phyloP scores from a whole-genome alignment of 192 early-diverging fungal species.

The Mortierella claussenii region DNA sequence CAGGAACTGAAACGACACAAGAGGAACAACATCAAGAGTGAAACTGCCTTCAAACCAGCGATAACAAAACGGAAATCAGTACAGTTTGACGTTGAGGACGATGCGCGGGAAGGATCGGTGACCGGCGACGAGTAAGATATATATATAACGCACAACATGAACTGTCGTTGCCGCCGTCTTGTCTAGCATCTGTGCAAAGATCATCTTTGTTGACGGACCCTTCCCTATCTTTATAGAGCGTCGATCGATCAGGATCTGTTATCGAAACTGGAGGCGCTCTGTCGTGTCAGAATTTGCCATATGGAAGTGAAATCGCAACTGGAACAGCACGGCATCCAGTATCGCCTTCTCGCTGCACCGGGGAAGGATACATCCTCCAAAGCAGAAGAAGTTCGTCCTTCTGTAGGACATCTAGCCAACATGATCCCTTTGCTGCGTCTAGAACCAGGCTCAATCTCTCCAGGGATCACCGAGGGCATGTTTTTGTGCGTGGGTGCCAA shows the following conservation, averaged over 20 bases:
- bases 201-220: no score
- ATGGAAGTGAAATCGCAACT: slow-evolving; percentile 28
- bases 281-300: slow-evolving; percentile 36
- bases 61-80: slow-evolving; percentile 39
- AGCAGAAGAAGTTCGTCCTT: background rate
- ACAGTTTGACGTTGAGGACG: slow-evolving; percentile 37
- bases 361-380: background rate
- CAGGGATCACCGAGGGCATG: slow-evolving; percentile 22
- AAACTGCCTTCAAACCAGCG: background rate
- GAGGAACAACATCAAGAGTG: background rate
- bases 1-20: slow-evolving; percentile 25
- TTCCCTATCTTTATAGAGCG: slow-evolving; percentile 5
- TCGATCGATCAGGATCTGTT: slow-evolving; percentile 43
- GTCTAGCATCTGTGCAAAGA: background rate
- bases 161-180: background rate
- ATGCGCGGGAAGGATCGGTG: background rate
- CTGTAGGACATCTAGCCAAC: background rate
- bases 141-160: background rate
- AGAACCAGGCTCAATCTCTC: slow-evolving; percentile 29
- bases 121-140: slow-evolving; percentile 22
- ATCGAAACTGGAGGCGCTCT: slow-evolving; percentile 39
- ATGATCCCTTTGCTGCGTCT: slow-evolving; percentile 35
- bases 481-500: slow-evolving; percentile 43
- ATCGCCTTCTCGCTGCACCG: background rate
- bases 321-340: slow-evolving; percentile 37